Percentiles rank a stretch among this genome's conserved stretches.
phyloP scores from a whole-genome alignment of 2,329 filamentous ascomycete genomes.

The Aureobasidium sp. region DNA sequence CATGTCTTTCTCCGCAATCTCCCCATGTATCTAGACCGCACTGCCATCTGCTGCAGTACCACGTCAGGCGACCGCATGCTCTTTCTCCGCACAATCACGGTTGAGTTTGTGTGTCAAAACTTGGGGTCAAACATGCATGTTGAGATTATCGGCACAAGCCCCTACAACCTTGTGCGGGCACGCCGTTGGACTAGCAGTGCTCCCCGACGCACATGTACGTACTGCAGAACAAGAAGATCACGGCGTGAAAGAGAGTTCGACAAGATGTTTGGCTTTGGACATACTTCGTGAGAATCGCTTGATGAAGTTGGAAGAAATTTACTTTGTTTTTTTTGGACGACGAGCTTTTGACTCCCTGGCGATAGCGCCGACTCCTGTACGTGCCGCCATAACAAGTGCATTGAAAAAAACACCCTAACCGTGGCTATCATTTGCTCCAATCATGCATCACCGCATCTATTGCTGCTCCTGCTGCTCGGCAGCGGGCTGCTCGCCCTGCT shows the following conservation, averaged over 20 bases:
- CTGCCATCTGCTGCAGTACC: not conserved
- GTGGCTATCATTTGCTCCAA: conserved; percentile 14
- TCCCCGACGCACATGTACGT: not conserved
- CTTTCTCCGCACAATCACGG: conserved; percentile 1
- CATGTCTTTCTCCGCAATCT: not conserved
- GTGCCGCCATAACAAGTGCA: conserved; percentile 18
- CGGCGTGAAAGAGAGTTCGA: not conserved
- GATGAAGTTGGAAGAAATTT: conserved; percentile 17
- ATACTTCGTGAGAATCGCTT: conserved; percentile 7
- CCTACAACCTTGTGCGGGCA: not conserved
- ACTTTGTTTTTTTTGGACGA: conserved; percentile 15
- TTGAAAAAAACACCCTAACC: conserved; percentile 16
- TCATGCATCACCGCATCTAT: conserved; percentile 19
- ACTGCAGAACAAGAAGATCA: not conserved
- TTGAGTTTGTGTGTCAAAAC: not conserved
- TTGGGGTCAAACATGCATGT: not conserved
- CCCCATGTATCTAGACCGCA: not conserved
- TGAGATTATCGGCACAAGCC: not conserved
- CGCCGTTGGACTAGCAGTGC: conserved; percentile 1
- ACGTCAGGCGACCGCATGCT: conserved; percentile 2
- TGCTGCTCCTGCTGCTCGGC: conserved; percentile 34
- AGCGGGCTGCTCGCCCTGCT: conserved; percentile 39
- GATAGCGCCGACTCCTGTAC: conserved; percentile 18
- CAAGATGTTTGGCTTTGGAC: not conserved
- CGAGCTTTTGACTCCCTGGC: conserved; percentile 16